These are phyloP conservation scores for Zygosaccharomyces pseudobailii DNA, from an alignment of 1,139 yeast species.

Conservation along the genomic window DNA sequence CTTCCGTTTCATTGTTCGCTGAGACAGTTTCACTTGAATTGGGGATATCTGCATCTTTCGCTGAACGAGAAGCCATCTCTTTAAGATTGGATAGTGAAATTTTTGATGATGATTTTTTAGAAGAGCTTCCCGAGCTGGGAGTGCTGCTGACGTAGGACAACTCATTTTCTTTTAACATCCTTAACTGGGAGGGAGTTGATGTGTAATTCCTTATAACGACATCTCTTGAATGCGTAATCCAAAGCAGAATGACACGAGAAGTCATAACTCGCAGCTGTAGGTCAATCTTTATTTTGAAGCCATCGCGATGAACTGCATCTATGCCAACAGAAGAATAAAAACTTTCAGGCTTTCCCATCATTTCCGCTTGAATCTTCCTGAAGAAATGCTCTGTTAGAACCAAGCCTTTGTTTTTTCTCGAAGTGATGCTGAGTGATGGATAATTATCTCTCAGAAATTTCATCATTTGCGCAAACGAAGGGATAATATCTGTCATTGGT, in stretches of 20 bases:
- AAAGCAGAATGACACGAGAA: conserved; percentile 55
- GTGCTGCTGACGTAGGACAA: conserved; percentile 31
- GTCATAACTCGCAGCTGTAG: conserved; percentile 73
- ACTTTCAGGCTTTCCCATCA: conserved; percentile 27
- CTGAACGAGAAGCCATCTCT: conserved; percentile 4
- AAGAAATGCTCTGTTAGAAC: conserved; percentile 89
- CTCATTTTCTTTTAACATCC: conserved; percentile 35
- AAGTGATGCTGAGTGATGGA: conserved; percentile 36
- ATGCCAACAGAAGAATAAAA: conserved; percentile 64
- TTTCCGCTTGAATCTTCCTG: conserved; percentile 46
- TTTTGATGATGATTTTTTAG: conserved; percentile 23
- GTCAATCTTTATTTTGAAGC: conserved; percentile 60
- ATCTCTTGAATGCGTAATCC: conserved; percentile 81
- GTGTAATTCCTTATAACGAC: conserved; percentile 31
- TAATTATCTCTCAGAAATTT: conserved; percentile 44
- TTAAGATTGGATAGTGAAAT: conserved; percentile 19
- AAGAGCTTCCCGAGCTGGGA: conserved; percentile 26
- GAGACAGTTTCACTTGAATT: no score
- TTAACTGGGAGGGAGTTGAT: conserved; percentile 37
- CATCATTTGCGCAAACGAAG: conserved; percentile 56
- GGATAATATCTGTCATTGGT: conserved; percentile 56
- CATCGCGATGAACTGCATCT: conserved; percentile 65
- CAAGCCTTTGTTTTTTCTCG: conserved; percentile 39
- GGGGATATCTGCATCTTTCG: background rate
- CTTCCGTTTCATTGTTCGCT: background rate